Conservation (phyloP, 2,329 filamentous ascomycete genomes). For the Elsinoe australis region DNA sequence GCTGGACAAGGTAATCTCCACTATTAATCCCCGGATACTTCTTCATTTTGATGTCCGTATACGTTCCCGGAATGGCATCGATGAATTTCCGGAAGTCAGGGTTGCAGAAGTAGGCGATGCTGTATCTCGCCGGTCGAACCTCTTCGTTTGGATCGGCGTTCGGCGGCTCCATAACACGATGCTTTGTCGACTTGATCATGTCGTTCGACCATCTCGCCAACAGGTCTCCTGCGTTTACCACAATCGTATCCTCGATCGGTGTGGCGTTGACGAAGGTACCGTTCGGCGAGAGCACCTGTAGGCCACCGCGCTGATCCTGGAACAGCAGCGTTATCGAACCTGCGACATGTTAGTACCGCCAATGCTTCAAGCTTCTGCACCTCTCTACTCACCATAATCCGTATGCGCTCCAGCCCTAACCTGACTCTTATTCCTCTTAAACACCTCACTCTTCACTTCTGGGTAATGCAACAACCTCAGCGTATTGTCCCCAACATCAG, state of each 20-base stretch:
- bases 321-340: constrained; percentile 46
- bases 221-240: constrained; percentile 84
- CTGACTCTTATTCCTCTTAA: constrained; percentile 43
- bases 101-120: constrained; percentile 89
- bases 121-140: constrained; percentile 67
- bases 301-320: constrained; percentile 48
- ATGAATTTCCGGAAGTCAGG: constrained; percentile 70
- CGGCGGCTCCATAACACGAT: constrained; percentile 83
- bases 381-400: constrained; percentile 48
- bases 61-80: constrained; percentile 75
- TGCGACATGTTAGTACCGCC: constrained; percentile 19
- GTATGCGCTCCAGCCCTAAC: constrained; percentile 68
- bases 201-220: constrained; percentile 86
- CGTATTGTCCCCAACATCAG: constrained; percentile 62
- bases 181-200: constrained; percentile 80
- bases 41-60: constrained; percentile 54
- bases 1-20: constrained; percentile 71
- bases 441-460: constrained; percentile 50
- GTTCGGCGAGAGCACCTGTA: constrained; percentile 61
- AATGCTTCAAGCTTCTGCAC: background rate
- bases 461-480: constrained; percentile 45
- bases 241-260: constrained; percentile 71
- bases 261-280: constrained; percentile 72
- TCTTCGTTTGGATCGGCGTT: constrained; percentile 36
- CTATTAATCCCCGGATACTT: constrained; percentile 73